Evolutionary conservation across 352 stramenopile genomes (phyloP), one percentile per base, ranked within the genome.

Genomic region (Globisporangium echinulatum): DNA sequence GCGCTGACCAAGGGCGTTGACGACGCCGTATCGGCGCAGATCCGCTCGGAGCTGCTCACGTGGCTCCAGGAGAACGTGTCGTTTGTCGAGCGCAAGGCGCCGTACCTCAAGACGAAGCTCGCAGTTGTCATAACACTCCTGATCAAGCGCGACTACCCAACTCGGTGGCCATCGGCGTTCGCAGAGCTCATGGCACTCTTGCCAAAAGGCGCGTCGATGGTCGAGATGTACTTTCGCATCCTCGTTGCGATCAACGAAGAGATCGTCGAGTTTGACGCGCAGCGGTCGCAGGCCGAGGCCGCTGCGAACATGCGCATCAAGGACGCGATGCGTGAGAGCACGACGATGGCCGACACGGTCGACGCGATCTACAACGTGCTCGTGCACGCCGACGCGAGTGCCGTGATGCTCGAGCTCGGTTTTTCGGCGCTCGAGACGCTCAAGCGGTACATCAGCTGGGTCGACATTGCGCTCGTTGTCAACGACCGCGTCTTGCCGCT

Each of bases 181-280:
- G 63, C 74, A 0, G 87, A 97, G 49, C 69, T 97, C 14, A 67
- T 92, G 55, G 75, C 70, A 47, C 66, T 96, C 42, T 66, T 96
- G 50, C 82, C 82, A 0, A 72, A 77, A 39, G 79, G 76, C 40
- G 72, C 82, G 56, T 87, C 84, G 42, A 87, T 93, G 61, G 85
- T 97, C 49, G 88, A 96, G 61, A 88, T 97, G 75, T 97, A 92
- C 64, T 91, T 97, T 49, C 82, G 88, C 42, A 88, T 96, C 51
- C 67, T 97, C n/a, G 75, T 85, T 53, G 83, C 85, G 6, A 92
- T 96, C 48, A 91, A 96, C 64, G 88, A 96, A 61, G 90, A 97
- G 62, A 94, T 97, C 56, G 90, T 96, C 59, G 79, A 90, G 62
- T 94, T 96, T 61, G 79, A 96, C 64, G 72, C 81, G 38, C 71